These are phyloP conservation scores for Aspergillus ochraceus DNA, from an alignment of 2,329 filamentous ascomycete species.

Conservation along the genomic window DNA sequence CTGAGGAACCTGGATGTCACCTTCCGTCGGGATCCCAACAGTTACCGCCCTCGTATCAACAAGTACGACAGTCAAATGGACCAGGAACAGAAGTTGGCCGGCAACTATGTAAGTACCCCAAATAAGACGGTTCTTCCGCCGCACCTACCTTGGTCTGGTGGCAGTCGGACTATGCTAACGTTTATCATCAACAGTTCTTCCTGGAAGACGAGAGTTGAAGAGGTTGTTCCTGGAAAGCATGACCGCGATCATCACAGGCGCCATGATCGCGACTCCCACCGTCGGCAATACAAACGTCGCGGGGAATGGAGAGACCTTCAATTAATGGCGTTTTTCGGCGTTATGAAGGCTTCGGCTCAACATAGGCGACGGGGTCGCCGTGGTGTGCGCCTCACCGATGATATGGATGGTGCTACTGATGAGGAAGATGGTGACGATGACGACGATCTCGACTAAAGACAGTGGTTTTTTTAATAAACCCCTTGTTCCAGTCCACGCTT, in stretches of 20 bases:
- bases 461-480: conserved; percentile 7
- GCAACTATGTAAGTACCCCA: conserved; percentile 75
- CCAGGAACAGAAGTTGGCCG: conserved; percentile 90
- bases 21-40: conserved; percentile 95
- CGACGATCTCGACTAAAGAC: conserved; percentile 33
- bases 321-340: conserved; percentile 44
- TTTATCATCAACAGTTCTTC: conserved; percentile 69
- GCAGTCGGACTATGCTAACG: conserved; percentile 4
- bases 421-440: conserved; percentile 59
- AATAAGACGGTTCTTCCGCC: not conserved
- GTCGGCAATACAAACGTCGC: conserved; percentile 33
- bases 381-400: conserved; percentile 49
- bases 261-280: conserved; percentile 38
- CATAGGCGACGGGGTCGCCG: conserved; percentile 30
- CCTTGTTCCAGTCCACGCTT: conserved; percentile 11
- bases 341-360: conserved; percentile 38
- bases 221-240: conserved; percentile 54
- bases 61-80: conserved; percentile 94
- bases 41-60: conserved; percentile 97
- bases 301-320: conserved; percentile 33
- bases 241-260: conserved; percentile 37
- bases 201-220: conserved; percentile 80
- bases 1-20: conserved; percentile 96
- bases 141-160: not conserved
- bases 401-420: conserved; percentile 57